Percentiles rank a stretch among this genome's conserved stretches.
Evolutionary conservation across 495 filamentous ascomycete species (phyloP).

Genomic region (Penicillium lagena): DNA sequence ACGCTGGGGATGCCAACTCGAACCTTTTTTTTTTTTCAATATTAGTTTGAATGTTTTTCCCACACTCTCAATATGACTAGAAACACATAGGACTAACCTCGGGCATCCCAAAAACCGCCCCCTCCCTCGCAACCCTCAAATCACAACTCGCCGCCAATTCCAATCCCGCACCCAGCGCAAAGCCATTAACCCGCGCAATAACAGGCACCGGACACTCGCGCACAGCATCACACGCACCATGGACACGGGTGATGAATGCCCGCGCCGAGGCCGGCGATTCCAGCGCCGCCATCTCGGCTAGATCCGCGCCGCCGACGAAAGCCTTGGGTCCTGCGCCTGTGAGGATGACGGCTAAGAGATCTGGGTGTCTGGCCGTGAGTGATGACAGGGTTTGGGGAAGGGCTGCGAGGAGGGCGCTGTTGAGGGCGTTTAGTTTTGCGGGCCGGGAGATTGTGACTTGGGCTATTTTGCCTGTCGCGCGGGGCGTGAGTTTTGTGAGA

Average conservation of each 20-base stretch:
- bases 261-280: slow-evolving; percentile 9
- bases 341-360: slow-evolving; percentile 15
- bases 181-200: slow-evolving; percentile 17
- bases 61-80: too few relatives aligned
- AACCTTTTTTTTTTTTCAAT: slow-evolving; percentile 1
- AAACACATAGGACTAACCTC: slow-evolving; percentile 6
- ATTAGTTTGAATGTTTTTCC: too few relatives aligned
- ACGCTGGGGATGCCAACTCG: slow-evolving; percentile 18
- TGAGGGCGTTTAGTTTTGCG: slow-evolving; percentile 17
- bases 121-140: slow-evolving; percentile 12
- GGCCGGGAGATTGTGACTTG: slow-evolving; percentile 16
- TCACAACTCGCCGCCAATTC: slow-evolving; percentile 18
- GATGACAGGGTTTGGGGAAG: slow-evolving; percentile 4
- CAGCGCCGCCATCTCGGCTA: slow-evolving; percentile 12
- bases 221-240: slow-evolving; percentile 8
- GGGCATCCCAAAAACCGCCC: slow-evolving; percentile 21
- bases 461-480: slow-evolving; percentile 11
- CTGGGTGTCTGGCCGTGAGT: neutral
- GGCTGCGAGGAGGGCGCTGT: slow-evolving; percentile 7
- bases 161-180: slow-evolving; percentile 15
- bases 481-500: slow-evolving; percentile 9
- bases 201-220: slow-evolving; percentile 15
- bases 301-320: slow-evolving; percentile 19
- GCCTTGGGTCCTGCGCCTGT: slow-evolving; percentile 16
- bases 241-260: slow-evolving; percentile 13